Conservation (phyloP, 441 rosid genomes). For the Adansonia grandidieri region DNA sequence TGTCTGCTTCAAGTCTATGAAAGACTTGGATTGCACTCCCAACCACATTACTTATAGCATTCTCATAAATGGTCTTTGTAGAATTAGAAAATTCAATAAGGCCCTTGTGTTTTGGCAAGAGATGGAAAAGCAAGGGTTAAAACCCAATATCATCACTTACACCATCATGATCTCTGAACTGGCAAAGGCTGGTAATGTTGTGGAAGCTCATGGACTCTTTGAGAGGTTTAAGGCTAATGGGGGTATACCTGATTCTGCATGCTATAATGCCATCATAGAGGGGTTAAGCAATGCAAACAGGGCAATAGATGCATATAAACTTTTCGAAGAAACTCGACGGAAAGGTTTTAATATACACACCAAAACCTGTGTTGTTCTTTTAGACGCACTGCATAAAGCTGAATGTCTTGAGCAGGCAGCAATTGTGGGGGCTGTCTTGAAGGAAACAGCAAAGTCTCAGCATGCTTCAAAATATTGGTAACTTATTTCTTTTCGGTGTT, state of each 20-base stretch:
- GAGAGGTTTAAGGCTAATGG: slow-evolving; percentile 72
- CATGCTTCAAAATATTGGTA: slow-evolving; percentile 87
- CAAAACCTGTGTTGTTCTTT: slow-evolving; percentile 82
- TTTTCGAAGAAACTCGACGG: slow-evolving; percentile 80
- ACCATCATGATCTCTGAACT: slow-evolving; percentile 88
- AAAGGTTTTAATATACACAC: slow-evolving; percentile 67
- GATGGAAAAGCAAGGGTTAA: slow-evolving; percentile 80
- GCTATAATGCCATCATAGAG: slow-evolving; percentile 82
- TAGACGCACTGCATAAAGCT: slow-evolving; percentile 86
- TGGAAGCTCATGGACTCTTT: slow-evolving; percentile 67
- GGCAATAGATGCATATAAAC: slow-evolving; percentile 69
- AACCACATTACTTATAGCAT: slow-evolving; percentile 79
- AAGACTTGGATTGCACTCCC: slow-evolving; percentile 71
- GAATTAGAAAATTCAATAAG: slow-evolving; percentile 82
- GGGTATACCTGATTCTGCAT: slow-evolving; percentile 72
- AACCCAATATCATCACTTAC: slow-evolving; percentile 72
- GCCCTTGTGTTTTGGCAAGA: slow-evolving; percentile 99
- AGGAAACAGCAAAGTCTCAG: slow-evolving; percentile 83
- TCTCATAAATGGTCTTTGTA: slow-evolving; percentile 87
- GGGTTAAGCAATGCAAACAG: slow-evolving; percentile 75
- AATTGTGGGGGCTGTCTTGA: slow-evolving; percentile 87
- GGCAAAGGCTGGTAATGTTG: slow-evolving; percentile 87
- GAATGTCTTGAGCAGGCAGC: slow-evolving; percentile 93
- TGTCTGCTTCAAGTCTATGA: slow-evolving; percentile 81
- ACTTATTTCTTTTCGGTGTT: slow-evolving; percentile 18